Percentiles rank a stretch among this genome's conserved stretches.
phyloP scores from a whole-genome alignment of 2,329 filamentous ascomycete species.

The Cladophialophora chaetospira region DNA sequence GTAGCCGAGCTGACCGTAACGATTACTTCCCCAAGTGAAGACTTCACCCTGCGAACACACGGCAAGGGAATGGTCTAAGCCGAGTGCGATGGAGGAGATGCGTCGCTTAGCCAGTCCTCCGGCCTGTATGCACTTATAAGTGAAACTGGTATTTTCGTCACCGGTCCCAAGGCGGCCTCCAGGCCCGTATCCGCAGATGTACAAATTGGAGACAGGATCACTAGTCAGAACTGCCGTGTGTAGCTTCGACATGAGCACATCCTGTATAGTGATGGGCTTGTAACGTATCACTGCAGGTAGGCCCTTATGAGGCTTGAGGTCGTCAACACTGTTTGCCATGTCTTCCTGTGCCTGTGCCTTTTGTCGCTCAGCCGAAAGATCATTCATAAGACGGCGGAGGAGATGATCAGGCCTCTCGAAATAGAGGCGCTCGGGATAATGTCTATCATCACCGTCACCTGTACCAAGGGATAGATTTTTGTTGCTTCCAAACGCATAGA shows the following conservation, averaged over 20 bases:
- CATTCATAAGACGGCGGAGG: constrained; percentile 70
- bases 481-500: constrained; percentile 95
- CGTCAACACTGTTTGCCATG: constrained; percentile 24
- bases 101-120: constrained; percentile 72
- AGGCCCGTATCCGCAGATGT: constrained; percentile 87
- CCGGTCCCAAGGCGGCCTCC: constrained; percentile 87
- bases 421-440: constrained; percentile 82
- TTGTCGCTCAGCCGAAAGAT: constrained; percentile 56
- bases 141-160: constrained; percentile 85
- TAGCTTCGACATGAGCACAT: constrained; percentile 85
- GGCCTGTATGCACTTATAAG: constrained; percentile 77
- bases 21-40: constrained; percentile 93
- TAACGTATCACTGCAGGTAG: constrained; percentile 74
- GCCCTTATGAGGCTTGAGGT: constrained; percentile 50
- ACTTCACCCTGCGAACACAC: constrained; percentile 84
- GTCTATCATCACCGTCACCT: constrained; percentile 92
- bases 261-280: constrained; percentile 72
- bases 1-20: constrained; percentile 83
- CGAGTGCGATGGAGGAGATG: constrained; percentile 76
- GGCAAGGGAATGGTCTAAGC: constrained; percentile 88
- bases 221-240: constrained; percentile 86
- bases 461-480: constrained; percentile 91
- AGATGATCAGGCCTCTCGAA: constrained; percentile 77
- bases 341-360: constrained; percentile 36
- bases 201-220: constrained; percentile 86